Conservation (phyloP, 176 grass and related monocot genomes). For the Themeda triandra region DNA sequence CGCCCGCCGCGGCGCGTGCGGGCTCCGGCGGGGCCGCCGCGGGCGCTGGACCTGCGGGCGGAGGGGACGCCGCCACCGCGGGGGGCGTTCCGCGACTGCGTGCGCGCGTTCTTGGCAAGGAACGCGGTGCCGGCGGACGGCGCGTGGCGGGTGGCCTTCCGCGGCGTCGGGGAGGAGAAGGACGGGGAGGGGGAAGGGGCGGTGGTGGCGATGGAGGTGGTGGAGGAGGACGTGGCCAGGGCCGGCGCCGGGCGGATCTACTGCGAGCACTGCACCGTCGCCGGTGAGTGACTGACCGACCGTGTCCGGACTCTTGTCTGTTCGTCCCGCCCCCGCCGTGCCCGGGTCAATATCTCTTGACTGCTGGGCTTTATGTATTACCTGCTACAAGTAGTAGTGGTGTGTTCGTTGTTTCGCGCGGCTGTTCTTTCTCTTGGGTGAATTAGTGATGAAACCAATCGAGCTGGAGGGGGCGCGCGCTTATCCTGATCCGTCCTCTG, state of each 20-base stretch:
- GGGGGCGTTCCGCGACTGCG: constrained; percentile 37
- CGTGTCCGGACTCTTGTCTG: no score
- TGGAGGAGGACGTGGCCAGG: constrained; percentile 68
- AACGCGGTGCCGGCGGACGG: constrained; percentile 10
- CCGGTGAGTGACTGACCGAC: constrained; percentile 26
- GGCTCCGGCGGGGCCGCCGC: constrained; percentile 23
- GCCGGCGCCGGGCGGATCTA: constrained; percentile 38
- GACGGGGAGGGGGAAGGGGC: not conserved
- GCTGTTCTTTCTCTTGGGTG: not conserved
- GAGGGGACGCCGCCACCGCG: not conserved
- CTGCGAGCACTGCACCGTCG: constrained; percentile 67
- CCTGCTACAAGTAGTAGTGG: not conserved
- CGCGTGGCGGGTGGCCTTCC: constrained; percentile 43
- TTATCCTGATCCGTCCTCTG: not conserved
- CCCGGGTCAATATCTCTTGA: not conserved
- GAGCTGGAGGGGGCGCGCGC: not conserved
- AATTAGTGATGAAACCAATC: not conserved
- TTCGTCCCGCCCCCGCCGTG: not conserved
- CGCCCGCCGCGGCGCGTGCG: constrained; percentile 55
- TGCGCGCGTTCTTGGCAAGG: constrained; percentile 43
- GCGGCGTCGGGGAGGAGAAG: not conserved
- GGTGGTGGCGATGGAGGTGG: constrained; percentile 45
- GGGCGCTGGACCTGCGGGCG: constrained; percentile 30
- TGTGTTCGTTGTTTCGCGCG: not conserved
- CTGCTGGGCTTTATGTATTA: no score